Conservation (phyloP, 768 basidiomycete genomes). For the Mycena galericulata region DNA sequence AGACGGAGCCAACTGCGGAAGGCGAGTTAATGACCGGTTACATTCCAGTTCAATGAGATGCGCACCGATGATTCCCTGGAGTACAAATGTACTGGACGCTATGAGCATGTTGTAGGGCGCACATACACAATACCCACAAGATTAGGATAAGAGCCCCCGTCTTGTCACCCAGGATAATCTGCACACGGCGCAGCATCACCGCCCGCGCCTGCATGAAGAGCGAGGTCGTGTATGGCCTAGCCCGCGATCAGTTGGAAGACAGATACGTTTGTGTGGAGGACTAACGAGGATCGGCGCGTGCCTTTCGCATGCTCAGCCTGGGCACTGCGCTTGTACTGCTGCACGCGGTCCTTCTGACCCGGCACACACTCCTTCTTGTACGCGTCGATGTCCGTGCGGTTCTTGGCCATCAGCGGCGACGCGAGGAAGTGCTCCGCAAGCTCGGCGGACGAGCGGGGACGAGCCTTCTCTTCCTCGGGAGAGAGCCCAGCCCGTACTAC, state of each 20-base stretch:
- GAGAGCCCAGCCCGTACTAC: conserved; percentile 57
- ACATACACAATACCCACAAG: conserved; percentile 36
- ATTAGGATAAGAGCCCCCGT: conserved; percentile 44
- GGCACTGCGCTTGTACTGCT: conserved; percentile 61
- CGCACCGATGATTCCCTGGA: conserved; percentile 55
- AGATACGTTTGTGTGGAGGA: conserved; percentile 36
- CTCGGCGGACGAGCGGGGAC: conserved; percentile 67
- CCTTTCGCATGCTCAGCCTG: conserved; percentile 62
- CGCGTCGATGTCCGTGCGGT: conserved; percentile 58
- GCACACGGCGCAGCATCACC: conserved; percentile 53
- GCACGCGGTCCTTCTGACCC: conserved; percentile 55
- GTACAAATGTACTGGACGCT: conserved; percentile 59
- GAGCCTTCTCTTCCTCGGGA: conserved; percentile 39
- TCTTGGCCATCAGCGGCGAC: conserved; percentile 54
- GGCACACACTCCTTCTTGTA: conserved; percentile 57
- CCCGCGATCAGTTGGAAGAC: not conserved
- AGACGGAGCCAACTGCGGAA: conserved; percentile 67
- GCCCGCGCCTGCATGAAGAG: conserved; percentile 47
- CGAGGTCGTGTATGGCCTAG: conserved; percentile 36
- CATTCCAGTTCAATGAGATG: conserved; percentile 1
- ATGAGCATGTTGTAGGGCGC: conserved; percentile 55
- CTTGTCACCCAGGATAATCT: conserved; percentile 51
- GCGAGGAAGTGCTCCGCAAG: conserved; percentile 62
- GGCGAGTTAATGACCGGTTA: conserved; percentile 39
- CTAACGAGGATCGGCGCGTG: conserved; percentile 41